Conservation (phyloP, 345 rosid genomes). For the Nasturtium officinale region DNA sequence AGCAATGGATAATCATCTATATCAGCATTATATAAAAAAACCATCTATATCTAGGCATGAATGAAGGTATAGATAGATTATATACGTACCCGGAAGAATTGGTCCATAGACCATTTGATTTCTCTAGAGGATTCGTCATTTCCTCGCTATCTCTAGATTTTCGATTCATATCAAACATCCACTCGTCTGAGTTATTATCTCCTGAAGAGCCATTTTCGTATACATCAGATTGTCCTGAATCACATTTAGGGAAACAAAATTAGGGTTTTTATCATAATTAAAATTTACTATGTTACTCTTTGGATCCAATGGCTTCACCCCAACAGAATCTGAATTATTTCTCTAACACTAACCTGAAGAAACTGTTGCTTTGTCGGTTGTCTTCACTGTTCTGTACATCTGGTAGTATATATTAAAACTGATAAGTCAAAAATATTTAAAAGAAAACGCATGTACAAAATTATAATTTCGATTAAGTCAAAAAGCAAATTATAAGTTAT, state of each 20-base stretch:
- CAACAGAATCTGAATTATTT: conserved; percentile 18
- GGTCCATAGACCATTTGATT: conserved; percentile 41
- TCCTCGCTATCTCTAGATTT: conserved; percentile 59
- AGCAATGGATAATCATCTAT: neutral
- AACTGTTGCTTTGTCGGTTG: conserved; percentile 48
- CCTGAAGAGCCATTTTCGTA: conserved; percentile 94
- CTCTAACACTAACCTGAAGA: conserved; percentile 41
- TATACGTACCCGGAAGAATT: conserved; percentile 45
- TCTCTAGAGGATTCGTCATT: conserved; percentile 48
- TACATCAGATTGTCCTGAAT: conserved; percentile 71
- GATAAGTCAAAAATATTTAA: neutral
- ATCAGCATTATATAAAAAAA: neutral
- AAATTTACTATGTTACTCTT: neutral
- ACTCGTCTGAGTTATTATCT: conserved; percentile 87
- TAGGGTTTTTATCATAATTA: conserved; percentile 25
- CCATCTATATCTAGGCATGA: conserved; percentile 45
- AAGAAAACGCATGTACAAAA: neutral
- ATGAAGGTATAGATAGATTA: neutral
- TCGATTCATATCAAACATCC: conserved; percentile 65
- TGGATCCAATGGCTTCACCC: neutral
- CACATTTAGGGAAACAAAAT: neutral
- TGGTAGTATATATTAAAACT: conserved; percentile 8
- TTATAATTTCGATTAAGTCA: conserved; percentile 15
- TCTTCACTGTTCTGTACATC: conserved; percentile 51
- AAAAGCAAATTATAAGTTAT: neutral